These are phyloP conservation scores for Aspergillus brunneoviolaceus DNA, from an alignment of 2,329 filamentous ascomycete genomes.

Conservation along the genomic window DNA sequence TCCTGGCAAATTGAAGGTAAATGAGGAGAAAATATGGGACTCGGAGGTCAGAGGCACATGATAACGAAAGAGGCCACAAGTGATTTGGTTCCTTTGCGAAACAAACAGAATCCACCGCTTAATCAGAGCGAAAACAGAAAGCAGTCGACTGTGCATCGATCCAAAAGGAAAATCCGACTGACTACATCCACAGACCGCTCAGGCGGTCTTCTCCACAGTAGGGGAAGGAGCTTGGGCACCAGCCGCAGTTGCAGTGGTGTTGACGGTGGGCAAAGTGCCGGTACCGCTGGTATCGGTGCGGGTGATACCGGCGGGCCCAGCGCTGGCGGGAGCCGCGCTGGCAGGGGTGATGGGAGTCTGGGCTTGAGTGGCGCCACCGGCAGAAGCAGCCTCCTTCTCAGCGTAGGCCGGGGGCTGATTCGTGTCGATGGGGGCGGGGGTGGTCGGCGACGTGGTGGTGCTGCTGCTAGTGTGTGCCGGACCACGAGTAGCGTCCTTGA, in stretches of 20 bases:
- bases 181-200: neutral
- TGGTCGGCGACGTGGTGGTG: conserved; percentile 8
- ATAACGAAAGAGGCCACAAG: too few relatives aligned
- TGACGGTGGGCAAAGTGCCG: neutral
- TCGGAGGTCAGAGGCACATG: too few relatives aligned
- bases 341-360: conserved; percentile 9
- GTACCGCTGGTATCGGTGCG: conserved; percentile 11
- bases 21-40: too few relatives aligned
- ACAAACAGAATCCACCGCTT: too few relatives aligned
- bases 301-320: conserved; percentile 1
- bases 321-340: neutral
- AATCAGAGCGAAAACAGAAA: too few relatives aligned
- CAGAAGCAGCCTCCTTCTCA: conserved; percentile 23
- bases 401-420: conserved; percentile 27
- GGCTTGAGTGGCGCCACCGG: neutral
- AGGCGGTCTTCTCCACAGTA: neutral
- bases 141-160: too few relatives aligned
- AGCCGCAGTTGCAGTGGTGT: conserved; percentile 2
- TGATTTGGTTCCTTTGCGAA: too few relatives aligned
- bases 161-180: too few relatives aligned
- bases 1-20: too few relatives aligned
- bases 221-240: neutral
- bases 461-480: conserved; percentile 7
- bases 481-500: conserved; percentile 45
- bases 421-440: conserved; percentile 13